Evolutionary conservation across 345 rosid genomes (phyloP), one percentile per base, ranked within the genome.

Genomic region (Murraya paniculata): DNA sequence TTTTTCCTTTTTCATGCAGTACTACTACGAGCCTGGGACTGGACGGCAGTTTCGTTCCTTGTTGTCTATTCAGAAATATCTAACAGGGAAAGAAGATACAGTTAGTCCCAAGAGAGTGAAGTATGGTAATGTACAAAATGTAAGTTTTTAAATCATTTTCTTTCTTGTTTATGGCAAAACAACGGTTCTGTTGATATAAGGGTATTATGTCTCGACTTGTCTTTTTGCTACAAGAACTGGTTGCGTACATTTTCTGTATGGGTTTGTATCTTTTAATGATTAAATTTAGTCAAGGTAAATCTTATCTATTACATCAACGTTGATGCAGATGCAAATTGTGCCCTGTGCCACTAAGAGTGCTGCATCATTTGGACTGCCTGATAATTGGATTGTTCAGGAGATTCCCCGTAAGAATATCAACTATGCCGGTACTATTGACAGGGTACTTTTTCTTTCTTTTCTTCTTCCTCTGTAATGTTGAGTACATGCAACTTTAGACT

Each of bases 31-130:
- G 75, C 82, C 89, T 6, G 78, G 81, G 61, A 85, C 89, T 3
- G 90, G 90, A 71, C 75, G 76, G 59, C 60, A 83, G 55, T 88
- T 91, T 59, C 90, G 88, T 68, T 91, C 95, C 27, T 81, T 89
- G 61, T 69, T 71, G 66, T 81, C 91, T 18, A 75, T 80, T 61
- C 85, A 89, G 81, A 87, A 82, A 61, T 80, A 89, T 81, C 84
- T 89, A 18, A 84, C 19, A n/a, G 80, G 61, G 28, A 77, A 65
- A 61, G 56, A 79, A 38, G 74, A 13, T 61, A 9, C 71, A 18
- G 8, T 60, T 13, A 14, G 22, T 53, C 53, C 38, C 28, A 67
- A 33, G 50, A 74, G 68, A 64, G 5, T 53, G 71, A 74, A 69
- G 22, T 39, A 64, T 64, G 68, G 77, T 64, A 38, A 71, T 58